These are phyloP conservation scores for Salvia miltiorrhiza DNA, from an alignment of 257 asterid species.

Conservation along the genomic window DNA sequence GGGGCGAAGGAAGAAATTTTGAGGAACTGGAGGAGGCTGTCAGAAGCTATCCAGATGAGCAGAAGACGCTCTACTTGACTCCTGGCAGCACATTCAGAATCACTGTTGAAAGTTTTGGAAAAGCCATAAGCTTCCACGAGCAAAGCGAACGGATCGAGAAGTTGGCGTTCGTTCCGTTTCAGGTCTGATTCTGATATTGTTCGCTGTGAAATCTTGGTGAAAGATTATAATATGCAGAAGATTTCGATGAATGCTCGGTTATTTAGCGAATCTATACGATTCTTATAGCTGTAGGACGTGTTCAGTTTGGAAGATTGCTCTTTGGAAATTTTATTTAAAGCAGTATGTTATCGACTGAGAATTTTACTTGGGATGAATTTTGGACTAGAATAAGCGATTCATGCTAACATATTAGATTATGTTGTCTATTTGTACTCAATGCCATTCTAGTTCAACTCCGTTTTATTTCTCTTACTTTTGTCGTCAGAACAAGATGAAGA, in stretches of 20 bases:
- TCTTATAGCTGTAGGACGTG: not conserved
- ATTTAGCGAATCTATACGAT: not conserved
- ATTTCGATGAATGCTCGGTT: not conserved
- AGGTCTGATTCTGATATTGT: conserved; percentile 42
- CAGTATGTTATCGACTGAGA: not conserved
- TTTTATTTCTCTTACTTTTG: not conserved
- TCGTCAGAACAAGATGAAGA: not conserved
- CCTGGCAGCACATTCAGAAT: conserved; percentile 79
- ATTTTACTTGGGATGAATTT: not conserved
- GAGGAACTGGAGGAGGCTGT: conserved; percentile 86
- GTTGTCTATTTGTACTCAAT: conserved; percentile 2
- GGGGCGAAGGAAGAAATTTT: conserved; percentile 87
- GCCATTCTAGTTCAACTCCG: not conserved
- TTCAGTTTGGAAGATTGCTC: not conserved
- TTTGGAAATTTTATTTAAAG: not conserved
- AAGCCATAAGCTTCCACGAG: conserved; percentile 65
- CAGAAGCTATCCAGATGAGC: conserved; percentile 59
- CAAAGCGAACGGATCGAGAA: conserved; percentile 65
- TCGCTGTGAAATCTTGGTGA: not conserved
- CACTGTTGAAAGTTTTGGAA: conserved; percentile 79
- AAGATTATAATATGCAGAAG: not conserved
- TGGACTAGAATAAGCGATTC: not conserved
- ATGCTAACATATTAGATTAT: not conserved
- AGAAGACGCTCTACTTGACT: conserved; percentile 59
- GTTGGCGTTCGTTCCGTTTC: conserved; percentile 71